Percentiles rank a stretch among this genome's conserved stretches.
phyloP scores from a whole-genome alignment of 129 eudicot species.

The Flaveria brownii region DNA sequence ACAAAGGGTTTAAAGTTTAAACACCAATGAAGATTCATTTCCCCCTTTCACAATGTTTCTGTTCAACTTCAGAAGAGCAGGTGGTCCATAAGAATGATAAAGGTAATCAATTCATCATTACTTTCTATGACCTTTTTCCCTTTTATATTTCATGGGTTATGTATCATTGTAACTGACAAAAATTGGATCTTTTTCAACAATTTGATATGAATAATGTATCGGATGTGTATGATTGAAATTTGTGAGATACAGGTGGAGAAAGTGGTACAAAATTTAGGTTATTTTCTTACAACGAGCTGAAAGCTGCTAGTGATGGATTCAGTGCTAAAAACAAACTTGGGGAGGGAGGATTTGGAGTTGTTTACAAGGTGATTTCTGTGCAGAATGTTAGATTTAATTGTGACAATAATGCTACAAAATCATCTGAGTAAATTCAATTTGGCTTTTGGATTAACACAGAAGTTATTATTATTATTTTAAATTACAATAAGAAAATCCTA shows the following conservation, averaged over 20 bases:
- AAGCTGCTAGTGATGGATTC: slow-evolving; percentile 58
- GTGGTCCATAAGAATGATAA: slow-evolving; percentile 21
- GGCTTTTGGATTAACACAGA: not conserved
- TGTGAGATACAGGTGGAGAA: slow-evolving; percentile 48
- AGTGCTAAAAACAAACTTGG: slow-evolving; percentile 62
- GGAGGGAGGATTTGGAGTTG: slow-evolving; percentile 74
- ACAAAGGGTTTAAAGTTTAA: not conserved
- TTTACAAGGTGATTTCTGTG: slow-evolving; percentile 52
- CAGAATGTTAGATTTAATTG: not conserved
- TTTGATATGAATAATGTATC: slow-evolving; percentile 3
- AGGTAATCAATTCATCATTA: slow-evolving; percentile 28
- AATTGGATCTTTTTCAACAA: slow-evolving; percentile 1
- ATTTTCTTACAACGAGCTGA: slow-evolving; percentile 57
- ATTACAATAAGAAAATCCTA: not conserved
- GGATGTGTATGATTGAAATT: slow-evolving; percentile 13
- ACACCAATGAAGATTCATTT: slow-evolving; percentile 40
- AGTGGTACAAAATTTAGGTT: slow-evolving; percentile 45
- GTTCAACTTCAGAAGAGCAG: slow-evolving; percentile 36
- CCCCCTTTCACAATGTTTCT: slow-evolving; percentile 41
- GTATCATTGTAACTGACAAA: not conserved
- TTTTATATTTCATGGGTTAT: slow-evolving; percentile 20
- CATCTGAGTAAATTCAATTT: not conserved
- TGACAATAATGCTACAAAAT: not conserved
- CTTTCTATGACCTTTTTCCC: slow-evolving; percentile 1
- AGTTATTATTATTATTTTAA: not conserved